These are phyloP conservation scores for Tilletia caries DNA, from an alignment of 1,284 basidiomycete species.

Conservation along the genomic window DNA sequence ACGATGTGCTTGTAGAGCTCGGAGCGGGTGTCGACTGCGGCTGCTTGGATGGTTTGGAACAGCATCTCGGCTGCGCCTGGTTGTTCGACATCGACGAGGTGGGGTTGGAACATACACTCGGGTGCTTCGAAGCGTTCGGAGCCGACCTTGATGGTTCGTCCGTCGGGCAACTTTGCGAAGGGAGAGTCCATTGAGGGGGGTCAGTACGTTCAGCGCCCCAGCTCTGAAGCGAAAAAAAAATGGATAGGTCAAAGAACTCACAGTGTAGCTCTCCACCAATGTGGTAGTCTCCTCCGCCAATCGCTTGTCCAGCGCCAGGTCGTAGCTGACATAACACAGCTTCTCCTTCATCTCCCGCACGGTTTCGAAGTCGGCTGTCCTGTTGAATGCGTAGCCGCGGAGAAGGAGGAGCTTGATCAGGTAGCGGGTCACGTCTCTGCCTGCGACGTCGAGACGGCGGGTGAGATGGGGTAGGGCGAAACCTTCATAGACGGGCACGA, in stretches of 20 bases:
- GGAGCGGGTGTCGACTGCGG: conserved; percentile 81
- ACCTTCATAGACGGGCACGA: conserved; percentile 96
- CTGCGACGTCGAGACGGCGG: conserved; percentile 83
- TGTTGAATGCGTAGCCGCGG: conserved; percentile 98
- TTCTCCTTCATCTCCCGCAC: conserved; percentile 99
- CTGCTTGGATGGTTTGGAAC: conserved; percentile 89
- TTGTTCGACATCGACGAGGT: conserved; percentile 94
- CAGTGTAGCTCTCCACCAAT: conserved; percentile 91
- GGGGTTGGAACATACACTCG: conserved; percentile 99
- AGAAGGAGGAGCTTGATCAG: conserved; percentile 96
- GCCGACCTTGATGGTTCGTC: conserved; percentile 92
- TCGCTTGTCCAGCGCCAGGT: conserved; percentile 88
- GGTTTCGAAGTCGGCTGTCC: conserved; percentile 98
- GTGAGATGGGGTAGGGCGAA: conserved; percentile 93
- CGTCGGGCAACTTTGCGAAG: conserved; percentile 80
- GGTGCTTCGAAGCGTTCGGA: conserved; percentile 99
- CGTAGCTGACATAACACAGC: conserved; percentile 88
- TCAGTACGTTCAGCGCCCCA: neutral
- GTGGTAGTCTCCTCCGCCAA: conserved; percentile 94
- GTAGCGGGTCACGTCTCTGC: conserved; percentile 95
- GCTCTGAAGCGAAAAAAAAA: no score
- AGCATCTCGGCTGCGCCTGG: conserved; percentile 96
- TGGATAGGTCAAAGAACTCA: conserved; percentile 54
- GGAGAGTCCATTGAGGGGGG: neutral
- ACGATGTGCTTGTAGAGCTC: conserved; percentile 99